Percentiles rank a stretch among this genome's conserved stretches.
phyloP scores from a whole-genome alignment of 108 stramenopile genomes.

The Nitzschia sp. region DNA sequence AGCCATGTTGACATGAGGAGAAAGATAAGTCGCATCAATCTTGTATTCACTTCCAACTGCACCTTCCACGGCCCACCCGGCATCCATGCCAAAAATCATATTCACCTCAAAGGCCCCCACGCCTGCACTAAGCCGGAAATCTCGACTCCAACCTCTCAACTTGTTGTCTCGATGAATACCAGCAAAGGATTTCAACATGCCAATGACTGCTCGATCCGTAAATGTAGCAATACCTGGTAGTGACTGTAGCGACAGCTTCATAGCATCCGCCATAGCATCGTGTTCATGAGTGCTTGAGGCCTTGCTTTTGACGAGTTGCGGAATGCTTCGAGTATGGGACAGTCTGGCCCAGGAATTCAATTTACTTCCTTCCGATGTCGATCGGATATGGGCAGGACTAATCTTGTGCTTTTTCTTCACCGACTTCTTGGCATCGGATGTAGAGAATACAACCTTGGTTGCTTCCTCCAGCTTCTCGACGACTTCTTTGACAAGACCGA shows the following conservation, averaged over 20 bases:
- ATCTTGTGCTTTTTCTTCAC: slow-evolving; percentile 18
- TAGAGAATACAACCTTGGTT: slow-evolving; percentile 70
- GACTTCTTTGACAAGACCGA: slow-evolving; percentile 78
- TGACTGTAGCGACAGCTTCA: slow-evolving; percentile 37
- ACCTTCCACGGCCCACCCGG: slow-evolving; percentile 96
- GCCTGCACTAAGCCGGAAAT: slow-evolving; percentile 59
- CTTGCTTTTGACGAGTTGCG: not conserved
- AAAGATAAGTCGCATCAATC: slow-evolving; percentile 96
- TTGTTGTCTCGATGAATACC: slow-evolving; percentile 76
- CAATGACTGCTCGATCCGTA: slow-evolving; percentile 81
- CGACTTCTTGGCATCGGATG: slow-evolving; percentile 25
- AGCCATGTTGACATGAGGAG: slow-evolving; percentile 96
- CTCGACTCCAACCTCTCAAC: slow-evolving; percentile 65
- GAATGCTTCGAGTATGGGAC: not conserved
- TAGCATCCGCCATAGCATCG: slow-evolving; percentile 22
- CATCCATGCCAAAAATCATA: slow-evolving; percentile 93
- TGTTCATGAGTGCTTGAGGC: not conserved
- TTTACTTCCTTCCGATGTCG: not conserved
- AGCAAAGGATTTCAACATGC: slow-evolving; percentile 81
- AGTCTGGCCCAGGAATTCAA: not conserved
- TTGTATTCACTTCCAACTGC: slow-evolving; percentile 91
- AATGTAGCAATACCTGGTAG: slow-evolving; percentile 69
- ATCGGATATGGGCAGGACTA: not conserved
- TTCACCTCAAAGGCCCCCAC: slow-evolving; percentile 53
- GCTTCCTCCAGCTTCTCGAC: slow-evolving; percentile 76